phyloP scores from a whole-genome alignment of 2,329 filamentous ascomycete species.

The Fusarium irregulare region DNA sequence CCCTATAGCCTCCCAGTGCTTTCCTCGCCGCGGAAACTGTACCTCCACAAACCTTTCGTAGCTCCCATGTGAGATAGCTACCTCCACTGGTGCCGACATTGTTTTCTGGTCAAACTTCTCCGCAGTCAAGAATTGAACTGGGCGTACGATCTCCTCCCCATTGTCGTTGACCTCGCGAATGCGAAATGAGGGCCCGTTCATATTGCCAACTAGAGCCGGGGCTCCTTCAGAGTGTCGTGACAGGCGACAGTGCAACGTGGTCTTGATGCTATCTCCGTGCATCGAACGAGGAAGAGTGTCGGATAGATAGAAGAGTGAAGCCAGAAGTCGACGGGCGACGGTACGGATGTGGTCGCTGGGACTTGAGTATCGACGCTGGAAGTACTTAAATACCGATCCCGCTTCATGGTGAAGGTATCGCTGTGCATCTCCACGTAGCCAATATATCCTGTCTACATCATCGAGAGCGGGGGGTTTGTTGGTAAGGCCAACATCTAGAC shows the following conservation, averaged over 20 bases:
- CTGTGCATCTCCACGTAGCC: no score
- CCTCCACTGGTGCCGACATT: background rate
- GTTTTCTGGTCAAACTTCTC: background rate
- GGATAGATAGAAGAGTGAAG: background rate
- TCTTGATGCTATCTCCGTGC: background rate
- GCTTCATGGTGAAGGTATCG: no score
- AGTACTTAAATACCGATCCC: no score
- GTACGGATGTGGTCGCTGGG: no score
- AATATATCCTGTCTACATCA: fast-evolving
- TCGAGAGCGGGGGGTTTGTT: no score
- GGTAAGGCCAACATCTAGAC: no score
- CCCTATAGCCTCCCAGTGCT: background rate
- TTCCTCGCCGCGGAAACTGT: background rate
- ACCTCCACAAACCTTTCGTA: background rate
- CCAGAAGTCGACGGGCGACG: fast-evolving
- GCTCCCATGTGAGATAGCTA: fast-evolving
- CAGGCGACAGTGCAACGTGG: background rate
- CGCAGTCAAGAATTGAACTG: background rate
- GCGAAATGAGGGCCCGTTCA: background rate
- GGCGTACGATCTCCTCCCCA: background rate
- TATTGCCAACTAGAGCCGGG: fast-evolving
- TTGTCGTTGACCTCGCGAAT: background rate
- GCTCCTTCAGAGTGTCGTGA: background rate
- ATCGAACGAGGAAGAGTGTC: background rate
- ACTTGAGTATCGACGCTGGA: no score